A percentile compares a stretch with the other conserved stretches of the same genome.
Evolutionary conservation across 768 basidiomycete species (phyloP).

Genomic region (Phlegmacium glaucopus): DNA sequence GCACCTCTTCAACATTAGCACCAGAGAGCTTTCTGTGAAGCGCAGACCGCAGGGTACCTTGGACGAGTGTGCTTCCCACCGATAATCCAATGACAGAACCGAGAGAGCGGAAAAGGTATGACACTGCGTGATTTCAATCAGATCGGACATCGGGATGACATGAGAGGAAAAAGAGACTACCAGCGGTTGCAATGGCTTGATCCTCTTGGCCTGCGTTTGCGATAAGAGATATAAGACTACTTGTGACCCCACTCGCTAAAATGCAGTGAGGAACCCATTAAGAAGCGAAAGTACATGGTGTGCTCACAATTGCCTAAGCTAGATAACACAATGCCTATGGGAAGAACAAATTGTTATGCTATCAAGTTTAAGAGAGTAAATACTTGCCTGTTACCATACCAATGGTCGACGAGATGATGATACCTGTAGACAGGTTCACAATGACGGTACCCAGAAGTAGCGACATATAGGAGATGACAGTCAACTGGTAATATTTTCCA

Average conservation of each 20-base stretch:
- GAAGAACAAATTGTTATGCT: background rate
- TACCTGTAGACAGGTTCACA: conserved; percentile 38
- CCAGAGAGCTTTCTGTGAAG: conserved; percentile 41
- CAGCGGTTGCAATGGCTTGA: conserved; percentile 65
- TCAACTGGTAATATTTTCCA: conserved; percentile 53
- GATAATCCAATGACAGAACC: conserved; percentile 58
- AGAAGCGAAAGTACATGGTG: background rate
- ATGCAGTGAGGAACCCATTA: background rate
- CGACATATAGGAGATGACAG: conserved; percentile 37
- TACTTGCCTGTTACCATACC: conserved; percentile 40
- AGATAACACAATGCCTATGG: conserved; percentile 30
- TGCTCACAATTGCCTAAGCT: conserved; percentile 38
- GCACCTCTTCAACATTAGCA: conserved; percentile 51
- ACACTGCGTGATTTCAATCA: conserved; percentile 32
- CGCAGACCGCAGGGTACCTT: conserved; percentile 42
- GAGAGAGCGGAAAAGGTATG: conserved; percentile 64
- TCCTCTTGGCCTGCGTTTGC: conserved; percentile 59
- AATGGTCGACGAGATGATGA: conserved; percentile 30
- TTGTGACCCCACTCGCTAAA: conserved; percentile 51
- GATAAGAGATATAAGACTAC: conserved; percentile 56
- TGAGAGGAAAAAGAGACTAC: conserved; percentile 24
- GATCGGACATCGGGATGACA: background rate
- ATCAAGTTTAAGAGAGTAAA: background rate
- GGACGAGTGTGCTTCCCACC: conserved; percentile 53
- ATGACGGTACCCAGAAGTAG: conserved; percentile 36